Base-by-base conservation (phyloP, 345 rosid genomes). In the Turnera subulata region DNA sequence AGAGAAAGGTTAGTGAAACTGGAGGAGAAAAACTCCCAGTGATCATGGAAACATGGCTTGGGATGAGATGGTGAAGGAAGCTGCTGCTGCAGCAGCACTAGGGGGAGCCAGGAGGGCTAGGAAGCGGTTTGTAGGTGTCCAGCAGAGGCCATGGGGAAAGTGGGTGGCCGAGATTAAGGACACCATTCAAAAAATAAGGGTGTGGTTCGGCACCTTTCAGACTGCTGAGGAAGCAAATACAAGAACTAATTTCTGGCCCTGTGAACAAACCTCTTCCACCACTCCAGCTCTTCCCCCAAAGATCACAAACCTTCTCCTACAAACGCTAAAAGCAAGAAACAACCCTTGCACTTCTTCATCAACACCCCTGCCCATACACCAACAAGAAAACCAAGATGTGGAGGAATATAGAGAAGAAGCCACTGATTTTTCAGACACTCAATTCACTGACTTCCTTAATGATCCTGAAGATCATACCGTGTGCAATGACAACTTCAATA, bases 111-210 rank as follows among this genome's bases (percentile, higher is more conserved):
- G 75, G 62, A 62, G 78, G 55, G 80, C 78, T 13, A 54, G 81
- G 24, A 78, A 83, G 57, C 52, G 81, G 46, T 83, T 78, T 17
- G 80, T 80, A 0, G 83, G 88, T 2, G 80, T 80, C 53, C 22
- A 80, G 54, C 78, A 78, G 55, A 71, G 85, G 77, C 82, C 83
- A 0, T 83, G 85, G 0, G 80, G 88, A 3, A 69, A 80, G 58
- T 80, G 83, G 88, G 80, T 82, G 1, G 88, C 82, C 20, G 82
- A 82, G 61, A 82, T 82, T 19, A 82, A 79, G 62, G 88, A 83
- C 56, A 75, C 81, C 5, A 80, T 80, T 44, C 83, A 78, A 52
- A 82, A 80, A 68, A 73, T 80, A 40, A 80, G 84, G 56, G 83
- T 77, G 26, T 78, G 80, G 83, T 45, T 80, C 11, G 80, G 82